Base-by-base conservation (phyloP, 2,329 filamentous ascomycete genomes). In the Clarireedia paspali region DNA sequence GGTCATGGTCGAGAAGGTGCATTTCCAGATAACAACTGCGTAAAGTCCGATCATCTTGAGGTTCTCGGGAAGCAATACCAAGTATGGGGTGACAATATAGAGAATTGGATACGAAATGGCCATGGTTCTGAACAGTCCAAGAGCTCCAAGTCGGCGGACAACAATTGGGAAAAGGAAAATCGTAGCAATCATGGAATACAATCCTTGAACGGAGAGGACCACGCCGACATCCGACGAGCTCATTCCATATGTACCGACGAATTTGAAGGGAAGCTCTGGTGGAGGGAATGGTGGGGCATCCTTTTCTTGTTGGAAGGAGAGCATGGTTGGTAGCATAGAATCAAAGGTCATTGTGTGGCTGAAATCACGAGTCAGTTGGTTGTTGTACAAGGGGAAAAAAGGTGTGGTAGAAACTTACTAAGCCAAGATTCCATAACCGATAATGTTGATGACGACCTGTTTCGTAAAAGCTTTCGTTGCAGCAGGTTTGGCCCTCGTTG, bases 261-360 rank as follows among this genome's bases (percentile, higher is more conserved):
- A 97, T 64, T 88, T 87, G 76, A 99, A 94, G 0, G 92, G 92
- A 2, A 96, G 79, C 73, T 78, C 60, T n/a, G 72, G 64, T 15
- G 72, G 69, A 27, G 76, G 60, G 67, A 81, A 71, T 67, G 79
- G 68, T 66, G 61, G 62, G 15, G 50, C 42, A 39, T 30, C 40
- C 20, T 44, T 30, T 20, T 45, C 47, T 39, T 46, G 20, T 42
- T 59, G 53, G 6, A 61, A 64, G 15, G 63, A 66, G 73, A 99
- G 82, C 64, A 99, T 90, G 2, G 96, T 88, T 0, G 94, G 92
- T 64, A 97, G 85, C 49, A 97, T 80, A 67, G 96, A 89, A 72
- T 99, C 94, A 65, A 95, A 94, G 0, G 91, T 95, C 73, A 99
- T 96, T 12, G 92, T 96, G 74, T 97, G 92, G 74, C 91, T 96